Conservation (phyloP, 495 filamentous ascomycete species). For the Penicillium pancosmium region DNA sequence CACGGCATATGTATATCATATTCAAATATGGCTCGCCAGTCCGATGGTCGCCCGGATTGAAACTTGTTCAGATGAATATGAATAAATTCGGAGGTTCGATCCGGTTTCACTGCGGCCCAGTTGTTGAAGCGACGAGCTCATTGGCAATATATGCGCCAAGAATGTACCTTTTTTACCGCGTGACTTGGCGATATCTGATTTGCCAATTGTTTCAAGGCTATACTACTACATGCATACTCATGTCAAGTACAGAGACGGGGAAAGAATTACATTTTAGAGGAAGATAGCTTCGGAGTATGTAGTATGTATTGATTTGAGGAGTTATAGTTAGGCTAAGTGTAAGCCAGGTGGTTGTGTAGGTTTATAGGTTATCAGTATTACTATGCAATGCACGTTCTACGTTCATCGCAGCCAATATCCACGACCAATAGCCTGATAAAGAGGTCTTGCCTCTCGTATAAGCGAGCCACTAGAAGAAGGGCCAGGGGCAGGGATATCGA, state of each 20-base stretch:
- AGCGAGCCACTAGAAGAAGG: conserved; percentile 21
- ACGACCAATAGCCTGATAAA: conserved; percentile 38
- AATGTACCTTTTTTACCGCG: too few relatives aligned
- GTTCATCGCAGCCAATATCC: conserved; percentile 41
- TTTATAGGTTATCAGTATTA: background rate
- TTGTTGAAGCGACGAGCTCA: too few relatives aligned
- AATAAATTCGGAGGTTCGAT: background rate
- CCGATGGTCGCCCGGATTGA: background rate
- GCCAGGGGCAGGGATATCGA: conserved; percentile 1
- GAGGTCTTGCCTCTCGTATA: conserved; percentile 35
- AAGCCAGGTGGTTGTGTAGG: background rate
- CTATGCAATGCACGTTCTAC: background rate
- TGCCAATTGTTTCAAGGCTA: too few relatives aligned
- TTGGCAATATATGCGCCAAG: too few relatives aligned
- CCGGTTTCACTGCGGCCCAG: background rate
- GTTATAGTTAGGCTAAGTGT: too few relatives aligned
- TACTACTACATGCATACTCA: too few relatives aligned
- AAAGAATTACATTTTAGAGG: too few relatives aligned
- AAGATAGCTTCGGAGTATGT: too few relatives aligned
- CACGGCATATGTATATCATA: too few relatives aligned
- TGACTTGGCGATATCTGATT: background rate
- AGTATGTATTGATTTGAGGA: too few relatives aligned
- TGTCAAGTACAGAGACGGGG: too few relatives aligned
- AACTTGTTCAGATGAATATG: too few relatives aligned
- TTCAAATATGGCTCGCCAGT: background rate